phyloP scores from a whole-genome alignment of 2,329 filamentous ascomycete genomes.

The Claviceps paspali region DNA sequence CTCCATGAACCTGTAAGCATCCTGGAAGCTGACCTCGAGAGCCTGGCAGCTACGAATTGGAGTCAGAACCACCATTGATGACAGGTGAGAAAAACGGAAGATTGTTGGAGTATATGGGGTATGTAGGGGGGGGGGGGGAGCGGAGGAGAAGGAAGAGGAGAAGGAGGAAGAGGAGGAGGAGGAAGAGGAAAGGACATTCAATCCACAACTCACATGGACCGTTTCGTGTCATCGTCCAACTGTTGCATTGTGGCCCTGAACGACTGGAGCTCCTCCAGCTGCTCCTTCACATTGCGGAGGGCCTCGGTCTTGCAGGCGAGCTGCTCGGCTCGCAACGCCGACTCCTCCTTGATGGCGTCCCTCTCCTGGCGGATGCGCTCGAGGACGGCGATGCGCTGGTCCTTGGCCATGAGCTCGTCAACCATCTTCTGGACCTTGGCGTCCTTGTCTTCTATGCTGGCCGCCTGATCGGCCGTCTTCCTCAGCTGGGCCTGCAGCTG shows the following conservation, averaged over 20 bases:
- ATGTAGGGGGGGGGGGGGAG: too few species aligned
- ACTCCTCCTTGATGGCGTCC: neutral
- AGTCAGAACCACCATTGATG: too few species aligned
- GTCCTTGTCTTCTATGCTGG: neutral
- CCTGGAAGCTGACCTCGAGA: neutral
- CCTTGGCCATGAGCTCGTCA: neutral
- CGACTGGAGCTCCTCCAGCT: neutral
- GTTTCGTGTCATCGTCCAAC: neutral
- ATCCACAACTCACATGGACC: neutral
- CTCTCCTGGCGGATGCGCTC: neutral
- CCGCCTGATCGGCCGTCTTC: neutral
- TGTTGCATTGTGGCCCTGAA: neutral
- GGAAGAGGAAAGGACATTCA: too few species aligned
- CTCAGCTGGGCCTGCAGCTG: neutral
- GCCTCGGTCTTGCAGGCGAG: neutral
- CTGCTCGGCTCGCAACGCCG: neutral
- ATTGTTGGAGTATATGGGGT: too few species aligned
- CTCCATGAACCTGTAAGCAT: constrained; percentile 1
- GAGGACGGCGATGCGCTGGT: neutral
- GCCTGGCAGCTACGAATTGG: neutral
- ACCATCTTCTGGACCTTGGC: neutral
- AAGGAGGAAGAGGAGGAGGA: too few species aligned
- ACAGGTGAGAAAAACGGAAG: too few species aligned
- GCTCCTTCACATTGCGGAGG: neutral
- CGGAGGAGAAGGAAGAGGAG: too few species aligned